These are phyloP conservation scores for Lobosporangium transversale DNA, from an alignment of 192 early-diverging fungal species.

Conservation along the genomic window DNA sequence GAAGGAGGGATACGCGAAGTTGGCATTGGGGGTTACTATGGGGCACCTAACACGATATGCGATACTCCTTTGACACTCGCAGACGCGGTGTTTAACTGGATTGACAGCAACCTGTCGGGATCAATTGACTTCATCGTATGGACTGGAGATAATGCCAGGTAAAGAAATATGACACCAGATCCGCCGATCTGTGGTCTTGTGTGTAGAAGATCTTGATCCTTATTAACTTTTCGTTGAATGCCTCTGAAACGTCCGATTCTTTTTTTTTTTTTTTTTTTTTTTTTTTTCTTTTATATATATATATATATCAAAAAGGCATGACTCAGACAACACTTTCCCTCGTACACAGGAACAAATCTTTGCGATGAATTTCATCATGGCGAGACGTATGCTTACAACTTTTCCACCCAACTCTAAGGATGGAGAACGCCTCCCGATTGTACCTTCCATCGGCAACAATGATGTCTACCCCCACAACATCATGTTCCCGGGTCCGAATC, in stretches of 20 bases:
- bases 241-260: background rate
- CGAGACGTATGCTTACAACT: constrained; percentile 46
- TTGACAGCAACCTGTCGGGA: constrained; percentile 50
- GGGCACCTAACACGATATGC: constrained; percentile 65
- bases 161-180: background rate
- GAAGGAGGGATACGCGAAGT: constrained; percentile 9
- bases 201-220: too few species aligned
- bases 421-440: constrained; percentile 42
- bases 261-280: background rate
- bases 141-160: constrained; percentile 77
- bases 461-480: constrained; percentile 75
- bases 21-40: constrained; percentile 58
- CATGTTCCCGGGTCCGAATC: constrained; percentile 54
- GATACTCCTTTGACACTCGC: constrained; percentile 67
- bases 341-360: constrained; percentile 65
- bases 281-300: background rate
- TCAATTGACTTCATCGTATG: constrained; percentile 76
- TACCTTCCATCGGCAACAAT: constrained; percentile 74
- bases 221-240: background rate
- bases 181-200: too few species aligned
- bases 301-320: constrained; percentile 58
- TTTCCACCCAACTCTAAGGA: constrained; percentile 46
- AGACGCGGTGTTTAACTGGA: constrained; percentile 65
- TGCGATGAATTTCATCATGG: constrained; percentile 57
- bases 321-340: constrained; percentile 63